Evolutionary conservation across 169 alveolate species (phyloP).

Genomic region (Eimeria sp.): DNA sequence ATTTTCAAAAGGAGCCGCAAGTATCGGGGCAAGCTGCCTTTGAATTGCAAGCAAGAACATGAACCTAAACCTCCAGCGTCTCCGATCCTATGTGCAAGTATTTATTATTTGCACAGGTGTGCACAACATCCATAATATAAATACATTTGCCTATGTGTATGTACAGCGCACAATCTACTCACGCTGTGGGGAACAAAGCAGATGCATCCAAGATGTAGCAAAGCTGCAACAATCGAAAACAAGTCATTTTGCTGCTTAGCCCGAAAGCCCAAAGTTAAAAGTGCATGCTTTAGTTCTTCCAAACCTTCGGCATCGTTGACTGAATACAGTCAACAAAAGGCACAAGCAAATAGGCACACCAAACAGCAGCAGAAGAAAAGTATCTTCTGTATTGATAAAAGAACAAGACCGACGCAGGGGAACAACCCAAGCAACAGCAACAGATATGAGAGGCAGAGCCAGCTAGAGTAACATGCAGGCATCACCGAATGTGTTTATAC

Average conservation of each 20-base stretch:
- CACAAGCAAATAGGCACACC: too few relatives aligned
- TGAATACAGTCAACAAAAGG: background rate
- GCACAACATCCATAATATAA: background rate
- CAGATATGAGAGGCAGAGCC: background rate
- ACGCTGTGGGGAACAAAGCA: slow-evolving; percentile 28
- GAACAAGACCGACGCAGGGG: background rate
- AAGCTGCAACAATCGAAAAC: slow-evolving; percentile 68
- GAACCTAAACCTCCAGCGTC: too few relatives aligned
- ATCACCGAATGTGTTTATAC: too few relatives aligned
- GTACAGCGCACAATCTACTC: background rate
- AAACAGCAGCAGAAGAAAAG: too few relatives aligned
- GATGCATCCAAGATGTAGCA: slow-evolving; percentile 69
- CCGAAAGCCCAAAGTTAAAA: slow-evolving; percentile 28
- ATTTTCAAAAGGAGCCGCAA: too few relatives aligned
- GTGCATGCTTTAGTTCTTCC: slow-evolving; percentile 74
- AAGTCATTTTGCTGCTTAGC: slow-evolving; percentile 61
- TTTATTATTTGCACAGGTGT: too few relatives aligned
- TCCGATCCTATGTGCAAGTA: too few relatives aligned
- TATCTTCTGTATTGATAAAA: background rate
- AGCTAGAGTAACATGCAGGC: background rate
- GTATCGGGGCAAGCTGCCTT: too few relatives aligned
- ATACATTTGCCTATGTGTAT: background rate
- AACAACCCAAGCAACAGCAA: background rate
- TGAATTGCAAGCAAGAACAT: too few relatives aligned
- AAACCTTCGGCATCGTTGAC: slow-evolving; percentile 64